These are phyloP conservation scores for Corrigiola litoralis DNA, from an alignment of 179 eudicot genomes.

Conservation along the genomic window DNA sequence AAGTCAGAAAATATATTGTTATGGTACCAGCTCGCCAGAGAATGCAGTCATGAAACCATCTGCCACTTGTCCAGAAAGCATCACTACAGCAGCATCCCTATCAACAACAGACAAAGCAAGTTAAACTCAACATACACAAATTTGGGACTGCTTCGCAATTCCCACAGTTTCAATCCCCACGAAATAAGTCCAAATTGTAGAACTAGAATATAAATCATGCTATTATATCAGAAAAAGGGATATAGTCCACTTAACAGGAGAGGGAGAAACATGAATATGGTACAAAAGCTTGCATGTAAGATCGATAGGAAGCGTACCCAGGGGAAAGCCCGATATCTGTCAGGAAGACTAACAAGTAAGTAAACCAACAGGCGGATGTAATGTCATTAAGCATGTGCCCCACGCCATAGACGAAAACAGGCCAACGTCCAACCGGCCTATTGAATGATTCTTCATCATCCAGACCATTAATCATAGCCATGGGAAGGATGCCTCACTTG, in stretches of 20 bases:
- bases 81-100: conserved; percentile 81
- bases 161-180: neutral
- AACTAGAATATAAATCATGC: too few species aligned
- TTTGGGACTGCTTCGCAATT: neutral
- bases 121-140: conserved; percentile 1
- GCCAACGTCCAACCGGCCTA: conserved; percentile 51
- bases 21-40: conserved; percentile 85
- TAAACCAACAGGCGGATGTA: conserved; percentile 94
- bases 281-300: too few species aligned
- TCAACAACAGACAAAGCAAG: neutral
- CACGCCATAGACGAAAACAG: conserved; percentile 73
- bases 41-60: conserved; percentile 81
- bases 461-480: conserved; percentile 32
- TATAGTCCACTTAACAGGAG: too few species aligned
- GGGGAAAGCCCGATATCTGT: conserved; percentile 89
- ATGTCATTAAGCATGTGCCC: conserved; percentile 97
- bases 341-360: conserved; percentile 81
- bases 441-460: conserved; percentile 42
- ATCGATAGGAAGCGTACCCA: conserved; percentile 33
- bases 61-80: conserved; percentile 93
- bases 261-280: neutral
- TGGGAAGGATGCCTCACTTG: neutral
- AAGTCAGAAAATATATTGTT: conserved; percentile 2
- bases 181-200: too few species aligned
- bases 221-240: too few species aligned